A percentile compares a stretch with the other conserved stretches of the same genome.
Evolutionary conservation across 1,139 yeast genomes (phyloP).

Genomic region (Pichia sp.): DNA sequence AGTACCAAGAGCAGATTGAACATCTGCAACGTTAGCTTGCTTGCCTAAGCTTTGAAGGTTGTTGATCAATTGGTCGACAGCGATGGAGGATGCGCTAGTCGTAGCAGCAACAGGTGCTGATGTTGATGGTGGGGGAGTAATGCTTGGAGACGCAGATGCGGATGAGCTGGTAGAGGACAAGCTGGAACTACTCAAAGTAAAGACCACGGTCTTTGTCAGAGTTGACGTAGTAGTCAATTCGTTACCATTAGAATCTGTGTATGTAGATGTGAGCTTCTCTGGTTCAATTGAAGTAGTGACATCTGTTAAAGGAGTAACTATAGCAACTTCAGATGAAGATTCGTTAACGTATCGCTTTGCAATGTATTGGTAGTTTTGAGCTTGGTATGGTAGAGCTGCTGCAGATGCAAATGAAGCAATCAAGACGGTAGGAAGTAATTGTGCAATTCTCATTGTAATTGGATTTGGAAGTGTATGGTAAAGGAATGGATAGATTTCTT

Average conservation of each 20-base stretch:
- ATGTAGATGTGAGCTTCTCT: neutral
- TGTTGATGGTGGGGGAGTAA: constrained; percentile 7
- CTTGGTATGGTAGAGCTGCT: constrained; percentile 14
- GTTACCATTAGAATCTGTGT: constrained; percentile 10
- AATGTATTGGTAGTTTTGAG: constrained; percentile 12
- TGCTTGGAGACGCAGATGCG: constrained; percentile 1
- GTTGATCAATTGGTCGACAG: neutral
- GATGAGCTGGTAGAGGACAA: neutral
- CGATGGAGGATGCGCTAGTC: constrained; percentile 1
- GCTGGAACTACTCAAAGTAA: constrained; percentile 12
- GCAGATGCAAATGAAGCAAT: constrained; percentile 12
- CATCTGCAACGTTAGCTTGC: constrained; percentile 7
- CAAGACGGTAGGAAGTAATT: constrained; percentile 6
- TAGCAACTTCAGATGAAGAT: constrained; percentile 3
- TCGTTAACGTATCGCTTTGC: constrained; percentile 21
- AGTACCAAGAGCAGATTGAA: constrained; percentile 6
- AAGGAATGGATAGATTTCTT: constrained; percentile 2
- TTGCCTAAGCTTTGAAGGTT: constrained; percentile 5
- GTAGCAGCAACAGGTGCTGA: constrained; percentile 8
- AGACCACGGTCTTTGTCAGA: constrained; percentile 22
- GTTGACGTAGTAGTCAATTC: constrained; percentile 26
- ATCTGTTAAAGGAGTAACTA: neutral
- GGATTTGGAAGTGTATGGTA: neutral
- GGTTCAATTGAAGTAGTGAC: neutral
- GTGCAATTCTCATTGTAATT: constrained; percentile 12